Percentiles rank a stretch among this genome's conserved stretches.
Conservation (phyloP, 495 filamentous ascomycete genomes). For the Cryomyces minteri region DNA sequence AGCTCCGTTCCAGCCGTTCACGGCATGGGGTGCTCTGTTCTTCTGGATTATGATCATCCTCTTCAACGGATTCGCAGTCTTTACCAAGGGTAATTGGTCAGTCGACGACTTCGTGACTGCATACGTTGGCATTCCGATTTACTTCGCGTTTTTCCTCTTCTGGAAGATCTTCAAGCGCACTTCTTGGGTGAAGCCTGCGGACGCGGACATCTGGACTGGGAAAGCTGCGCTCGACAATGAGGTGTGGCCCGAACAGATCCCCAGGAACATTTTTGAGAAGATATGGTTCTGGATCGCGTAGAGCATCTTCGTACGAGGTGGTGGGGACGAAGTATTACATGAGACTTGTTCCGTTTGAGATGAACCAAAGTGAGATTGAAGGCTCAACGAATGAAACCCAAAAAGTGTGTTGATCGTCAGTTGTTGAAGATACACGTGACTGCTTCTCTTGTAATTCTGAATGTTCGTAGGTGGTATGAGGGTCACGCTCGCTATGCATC, state of each 20-base stretch:
- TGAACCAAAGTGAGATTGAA: too few species aligned
- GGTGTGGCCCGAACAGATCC: slow-evolving; percentile 26
- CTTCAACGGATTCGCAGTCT: slow-evolving; percentile 45
- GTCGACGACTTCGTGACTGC: slow-evolving; percentile 36
- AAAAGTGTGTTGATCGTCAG: too few species aligned
- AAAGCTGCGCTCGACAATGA: slow-evolving; percentile 42
- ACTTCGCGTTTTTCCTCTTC: slow-evolving; percentile 14
- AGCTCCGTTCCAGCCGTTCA: slow-evolving; percentile 34
- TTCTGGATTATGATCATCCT: slow-evolving; percentile 32
- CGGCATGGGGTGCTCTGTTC: slow-evolving; percentile 29
- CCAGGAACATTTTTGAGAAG: slow-evolving; percentile 30
- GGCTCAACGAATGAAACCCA: too few species aligned
- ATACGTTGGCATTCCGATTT: slow-evolving; percentile 32
- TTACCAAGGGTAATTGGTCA: slow-evolving; percentile 35
- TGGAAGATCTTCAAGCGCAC: slow-evolving; percentile 32
- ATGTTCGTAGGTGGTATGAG: too few species aligned
- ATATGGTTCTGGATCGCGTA: slow-evolving; percentile 35
- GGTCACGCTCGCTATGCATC: too few species aligned
- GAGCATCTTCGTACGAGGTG: neutral
- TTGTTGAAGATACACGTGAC: too few species aligned
- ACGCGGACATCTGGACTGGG: slow-evolving; percentile 43
- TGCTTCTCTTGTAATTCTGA: too few species aligned
- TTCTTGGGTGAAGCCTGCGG: slow-evolving; percentile 26
- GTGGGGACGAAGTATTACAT: neutral
- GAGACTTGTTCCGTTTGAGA: too few species aligned